Base-by-base conservation (phyloP, 2,329 filamentous ascomycete species). In the Aspergillus sp. region DNA sequence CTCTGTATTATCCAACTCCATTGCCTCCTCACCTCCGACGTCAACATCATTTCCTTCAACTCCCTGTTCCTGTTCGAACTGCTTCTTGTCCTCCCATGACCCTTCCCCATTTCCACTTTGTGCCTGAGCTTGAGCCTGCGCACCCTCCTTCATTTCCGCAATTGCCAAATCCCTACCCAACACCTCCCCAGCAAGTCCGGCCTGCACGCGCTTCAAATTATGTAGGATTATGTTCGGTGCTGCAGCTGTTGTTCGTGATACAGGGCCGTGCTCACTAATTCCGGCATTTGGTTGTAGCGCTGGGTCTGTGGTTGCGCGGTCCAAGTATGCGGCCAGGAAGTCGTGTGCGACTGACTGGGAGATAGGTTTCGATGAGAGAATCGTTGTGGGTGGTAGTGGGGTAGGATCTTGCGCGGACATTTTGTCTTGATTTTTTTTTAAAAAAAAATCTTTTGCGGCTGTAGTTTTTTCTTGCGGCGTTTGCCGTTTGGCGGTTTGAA, bases 181-280 rank as follows among this genome's bases (percentile, higher is more conserved):
- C 19, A 77, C 69, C 51, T 79, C 74, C 3, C 76, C 77, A 0
- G 72, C 70, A 19, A 79, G 60, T 33, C 77, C 77, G 2, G 76
- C 75, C 65, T 78, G 73, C 34, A 79, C 74, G 45, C 77, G 75
- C 67, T 76, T 76, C 54, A 79, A 63, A 58, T 77, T 78, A 66
- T 79, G 77, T 44, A 79, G 66, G 22, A 75, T 74, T 19, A 79
- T 66, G 33, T 77, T 78, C 1, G 75, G 74, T 20, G 74, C 71
- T 3, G 73, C 69, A 40, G 74, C 71, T 12, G 76, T 74, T 34
- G 72, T 75, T 52, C 73, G 74, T 24, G 75, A 75, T 52, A 76
- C 66, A 37, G 77, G 77, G 2, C 77, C 77, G 49, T 76, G 71
- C 53, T 76, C 75, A 51, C 73, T 77, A 58, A 79, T 76, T 56